Percentiles rank a stretch among this genome's conserved stretches.
These are phyloP conservation scores for Ascochyta viciae-villosae DNA, from an alignment of 2,329 filamentous ascomycete species.

Conservation along the genomic window DNA sequence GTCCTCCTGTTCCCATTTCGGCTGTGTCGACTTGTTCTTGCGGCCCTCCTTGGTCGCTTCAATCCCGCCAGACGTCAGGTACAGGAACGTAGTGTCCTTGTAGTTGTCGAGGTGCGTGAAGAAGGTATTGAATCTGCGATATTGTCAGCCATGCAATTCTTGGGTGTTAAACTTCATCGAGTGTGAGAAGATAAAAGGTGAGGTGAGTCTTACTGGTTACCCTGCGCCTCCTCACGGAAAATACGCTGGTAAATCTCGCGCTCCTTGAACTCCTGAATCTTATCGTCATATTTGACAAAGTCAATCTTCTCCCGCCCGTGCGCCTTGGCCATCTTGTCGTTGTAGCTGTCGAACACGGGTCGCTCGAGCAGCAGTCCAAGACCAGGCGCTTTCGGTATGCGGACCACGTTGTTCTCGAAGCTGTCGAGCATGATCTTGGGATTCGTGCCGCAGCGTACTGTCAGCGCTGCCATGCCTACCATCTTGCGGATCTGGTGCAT, in stretches of 20 bases:
- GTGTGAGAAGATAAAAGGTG: no score
- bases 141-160: conserved; percentile 20
- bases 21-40: conserved; percentile 37
- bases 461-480: conserved; percentile 88
- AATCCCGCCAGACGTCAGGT: conserved; percentile 57
- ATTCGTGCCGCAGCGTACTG: conserved; percentile 83
- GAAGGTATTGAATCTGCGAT: conserved; percentile 53
- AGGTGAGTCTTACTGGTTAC: conserved; percentile 68
- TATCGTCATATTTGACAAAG: conserved; percentile 77
- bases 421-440: conserved; percentile 74
- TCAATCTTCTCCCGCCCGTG: conserved; percentile 74
- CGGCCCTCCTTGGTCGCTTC: conserved; percentile 49
- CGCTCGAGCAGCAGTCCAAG: conserved; percentile 87
- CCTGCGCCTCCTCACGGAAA: conserved; percentile 86
- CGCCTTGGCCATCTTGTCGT: conserved; percentile 70
- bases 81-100: conserved; percentile 57
- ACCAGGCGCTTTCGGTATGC: conserved; percentile 92
- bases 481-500: conserved; percentile 99
- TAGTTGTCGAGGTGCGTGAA: conserved; percentile 61
- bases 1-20: conserved; percentile 44
- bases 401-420: conserved; percentile 74
- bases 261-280: conserved; percentile 90
- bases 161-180: no score
- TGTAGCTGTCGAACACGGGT: conserved; percentile 91
- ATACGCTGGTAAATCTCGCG: conserved; percentile 90